These are phyloP conservation scores for Ophiostoma piceae DNA, from an alignment of 2,329 filamentous ascomycete species.

Conservation along the genomic window DNA sequence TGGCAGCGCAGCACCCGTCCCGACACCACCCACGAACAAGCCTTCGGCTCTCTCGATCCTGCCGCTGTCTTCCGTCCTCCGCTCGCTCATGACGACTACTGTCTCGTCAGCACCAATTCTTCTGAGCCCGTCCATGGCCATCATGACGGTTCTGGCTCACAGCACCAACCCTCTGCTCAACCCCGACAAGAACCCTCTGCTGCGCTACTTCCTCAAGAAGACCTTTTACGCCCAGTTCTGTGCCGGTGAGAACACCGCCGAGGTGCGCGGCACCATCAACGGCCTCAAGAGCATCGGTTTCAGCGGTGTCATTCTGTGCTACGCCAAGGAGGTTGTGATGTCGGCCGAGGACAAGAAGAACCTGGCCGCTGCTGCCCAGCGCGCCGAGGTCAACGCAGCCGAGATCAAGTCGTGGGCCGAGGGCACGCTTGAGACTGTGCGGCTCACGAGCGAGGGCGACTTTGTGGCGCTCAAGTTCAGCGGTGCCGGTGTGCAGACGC, in stretches of 20 bases:
- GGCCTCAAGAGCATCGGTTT: conserved; percentile 70
- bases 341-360: conserved; percentile 48
- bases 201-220: conserved; percentile 66
- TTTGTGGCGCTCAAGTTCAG: conserved; percentile 72
- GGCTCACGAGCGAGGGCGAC: conserved; percentile 63
- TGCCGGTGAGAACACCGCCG: conserved; percentile 65
- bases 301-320: conserved; percentile 76
- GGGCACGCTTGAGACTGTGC: conserved; percentile 69
- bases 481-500: conserved; percentile 69
- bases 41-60: conserved; percentile 55
- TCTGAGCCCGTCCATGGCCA: conserved; percentile 61
- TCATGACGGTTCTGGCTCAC: conserved; percentile 66
- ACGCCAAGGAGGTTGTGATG: conserved; percentile 75
- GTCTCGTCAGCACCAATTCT: conserved; percentile 67
- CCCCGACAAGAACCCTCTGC: conserved; percentile 67
- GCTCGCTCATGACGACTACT: conserved; percentile 62
- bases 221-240: conserved; percentile 93
- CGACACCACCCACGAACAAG: neutral
- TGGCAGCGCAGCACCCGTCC: neutral
- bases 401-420: conserved; percentile 68
- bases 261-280: conserved; percentile 62
- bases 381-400: conserved; percentile 43
- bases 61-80: conserved; percentile 60
- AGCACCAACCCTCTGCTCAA: conserved; percentile 61
- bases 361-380: conserved; percentile 42